These are phyloP conservation scores for Axilococcus clingmanii DNA, from an alignment of 139 green algal genomes.

Conservation along the genomic window DNA sequence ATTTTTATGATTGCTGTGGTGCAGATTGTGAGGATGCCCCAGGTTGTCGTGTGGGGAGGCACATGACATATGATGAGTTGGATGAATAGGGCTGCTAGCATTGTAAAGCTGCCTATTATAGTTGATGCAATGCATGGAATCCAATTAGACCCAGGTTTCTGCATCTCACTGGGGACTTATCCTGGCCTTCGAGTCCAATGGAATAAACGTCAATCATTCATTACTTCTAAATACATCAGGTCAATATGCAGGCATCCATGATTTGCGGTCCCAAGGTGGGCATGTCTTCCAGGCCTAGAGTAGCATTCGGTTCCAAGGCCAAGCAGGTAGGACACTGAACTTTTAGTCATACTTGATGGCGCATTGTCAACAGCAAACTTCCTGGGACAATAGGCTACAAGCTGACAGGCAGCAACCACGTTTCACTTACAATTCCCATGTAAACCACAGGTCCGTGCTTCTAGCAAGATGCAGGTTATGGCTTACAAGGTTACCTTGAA, in stretches of 20 bases:
- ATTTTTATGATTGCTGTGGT: conserved; percentile 60
- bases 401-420: background rate
- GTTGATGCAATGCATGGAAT: too few species aligned
- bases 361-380: background rate
- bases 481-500: conserved; percentile 63
- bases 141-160: too few species aligned
- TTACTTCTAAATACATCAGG: too few species aligned
- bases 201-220: too few species aligned
- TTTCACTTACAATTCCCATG: background rate
- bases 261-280: conserved; percentile 7
- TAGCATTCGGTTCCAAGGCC: conserved; percentile 11
- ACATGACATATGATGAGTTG: conserved; percentile 36
- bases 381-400: background rate
- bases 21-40: conserved; percentile 31
- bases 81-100: too few species aligned
- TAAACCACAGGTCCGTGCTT: conserved; percentile 5
- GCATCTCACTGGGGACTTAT: too few species aligned
- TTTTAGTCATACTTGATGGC: background rate
- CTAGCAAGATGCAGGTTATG: conserved; percentile 17
- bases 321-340: conserved; percentile 8
- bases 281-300: conserved; percentile 9
- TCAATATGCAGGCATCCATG: conserved; percentile 18
- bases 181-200: too few species aligned
- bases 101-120: too few species aligned
- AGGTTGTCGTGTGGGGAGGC: conserved; percentile 26